phyloP scores from a whole-genome alignment of 202 grass and related monocot genomes.

The Zoysia matrella region DNA sequence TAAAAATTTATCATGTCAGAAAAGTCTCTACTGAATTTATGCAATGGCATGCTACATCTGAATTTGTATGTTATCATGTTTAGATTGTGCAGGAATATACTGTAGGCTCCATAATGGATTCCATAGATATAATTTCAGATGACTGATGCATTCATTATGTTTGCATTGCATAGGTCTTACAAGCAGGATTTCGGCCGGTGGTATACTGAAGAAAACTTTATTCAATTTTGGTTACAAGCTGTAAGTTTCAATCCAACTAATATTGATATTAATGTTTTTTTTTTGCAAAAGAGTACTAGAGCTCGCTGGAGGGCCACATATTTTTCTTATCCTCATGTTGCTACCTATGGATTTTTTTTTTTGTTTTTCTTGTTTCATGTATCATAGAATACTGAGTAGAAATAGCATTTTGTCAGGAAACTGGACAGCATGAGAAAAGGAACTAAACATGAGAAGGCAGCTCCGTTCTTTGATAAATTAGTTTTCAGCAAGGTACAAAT shows the following conservation, averaged over 20 bases:
- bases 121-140: neutral
- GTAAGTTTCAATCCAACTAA: conserved; percentile 52
- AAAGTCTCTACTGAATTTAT: conserved; percentile 14
- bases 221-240: conserved; percentile 79
- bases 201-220: conserved; percentile 73
- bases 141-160: conserved; percentile 30
- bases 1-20: neutral
- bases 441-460: conserved; percentile 79
- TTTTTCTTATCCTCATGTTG: conserved; percentile 28
- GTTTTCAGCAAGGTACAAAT: conserved; percentile 86
- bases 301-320: neutral
- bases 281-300: neutral
- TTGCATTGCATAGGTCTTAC: conserved; percentile 62
- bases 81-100: neutral
- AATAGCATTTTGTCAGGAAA: conserved; percentile 68
- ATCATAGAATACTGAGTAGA: conserved; percentile 30
- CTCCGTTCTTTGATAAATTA: conserved; percentile 85
- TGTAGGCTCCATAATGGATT: neutral
- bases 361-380: neutral
- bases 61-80: conserved; percentile 10
- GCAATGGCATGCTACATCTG: neutral
- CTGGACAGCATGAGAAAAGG: conserved; percentile 70
- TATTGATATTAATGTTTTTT: neutral
- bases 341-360: conserved; percentile 1
- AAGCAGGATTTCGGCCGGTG: conserved; percentile 68